Conservation (phyloP, 2,329 filamentous ascomycete genomes). For the Ophiostoma sp. region DNA sequence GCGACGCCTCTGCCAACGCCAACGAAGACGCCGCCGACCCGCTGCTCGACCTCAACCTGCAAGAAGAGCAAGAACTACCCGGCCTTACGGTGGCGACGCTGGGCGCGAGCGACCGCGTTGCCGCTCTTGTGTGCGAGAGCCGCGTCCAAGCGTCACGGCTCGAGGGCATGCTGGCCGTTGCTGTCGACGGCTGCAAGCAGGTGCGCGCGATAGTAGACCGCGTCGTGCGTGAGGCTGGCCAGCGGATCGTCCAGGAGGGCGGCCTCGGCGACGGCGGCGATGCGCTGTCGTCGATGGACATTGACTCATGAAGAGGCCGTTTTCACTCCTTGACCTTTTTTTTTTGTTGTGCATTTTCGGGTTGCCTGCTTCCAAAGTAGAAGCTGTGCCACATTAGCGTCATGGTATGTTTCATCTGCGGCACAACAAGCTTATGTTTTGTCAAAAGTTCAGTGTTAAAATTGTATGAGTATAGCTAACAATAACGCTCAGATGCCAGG, state of each 20-base stretch:
- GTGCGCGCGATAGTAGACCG: slow-evolving; percentile 75
- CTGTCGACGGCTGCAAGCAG: slow-evolving; percentile 84
- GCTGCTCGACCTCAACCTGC: slow-evolving; percentile 69
- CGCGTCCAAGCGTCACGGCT: slow-evolving; percentile 74
- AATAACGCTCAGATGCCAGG: not conserved
- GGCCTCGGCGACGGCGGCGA: not conserved
- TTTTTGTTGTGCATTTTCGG: not conserved
- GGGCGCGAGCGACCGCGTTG: slow-evolving; percentile 67
- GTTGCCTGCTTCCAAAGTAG: not conserved
- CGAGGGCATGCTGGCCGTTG: slow-evolving; percentile 90
- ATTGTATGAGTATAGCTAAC: not conserved
- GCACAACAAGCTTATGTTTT: not conserved
- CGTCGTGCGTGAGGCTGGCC: slow-evolving; percentile 68
- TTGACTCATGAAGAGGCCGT: slow-evolving; percentile 36
- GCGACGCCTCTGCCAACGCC: slow-evolving; percentile 60
- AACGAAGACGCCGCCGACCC: slow-evolving; percentile 65
- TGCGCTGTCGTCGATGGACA: slow-evolving; percentile 39
- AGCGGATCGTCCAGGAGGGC: slow-evolving; percentile 54
- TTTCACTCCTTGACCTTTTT: not conserved
- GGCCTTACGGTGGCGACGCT: slow-evolving; percentile 81
- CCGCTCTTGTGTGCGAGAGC: slow-evolving; percentile 78
- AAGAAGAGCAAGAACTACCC: slow-evolving; percentile 83
- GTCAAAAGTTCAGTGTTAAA: not conserved
- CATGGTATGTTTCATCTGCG: not conserved
- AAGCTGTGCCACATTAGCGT: not conserved